phyloP scores from a whole-genome alignment of 352 stramenopile species.

The Phytophthora pini region DNA sequence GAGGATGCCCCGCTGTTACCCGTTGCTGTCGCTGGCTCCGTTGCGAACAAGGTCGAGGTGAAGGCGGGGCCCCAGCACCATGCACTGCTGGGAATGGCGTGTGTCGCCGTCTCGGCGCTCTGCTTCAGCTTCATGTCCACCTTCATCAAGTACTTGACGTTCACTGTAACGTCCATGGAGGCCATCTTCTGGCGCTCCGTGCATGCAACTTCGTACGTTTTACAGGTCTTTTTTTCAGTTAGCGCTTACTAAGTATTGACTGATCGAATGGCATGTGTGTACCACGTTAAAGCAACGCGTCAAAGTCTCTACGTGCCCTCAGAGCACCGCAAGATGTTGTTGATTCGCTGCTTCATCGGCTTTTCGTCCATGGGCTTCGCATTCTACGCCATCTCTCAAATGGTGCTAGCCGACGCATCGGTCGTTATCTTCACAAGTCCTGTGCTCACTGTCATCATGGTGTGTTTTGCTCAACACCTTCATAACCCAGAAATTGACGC shows the following conservation, averaged over 20 bases:
- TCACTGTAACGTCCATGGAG: conserved; percentile 71
- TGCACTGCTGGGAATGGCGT: conserved; percentile 57
- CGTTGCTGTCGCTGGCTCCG: neutral
- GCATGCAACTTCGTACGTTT: conserved; percentile 54
- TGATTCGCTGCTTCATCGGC: conserved; percentile 56
- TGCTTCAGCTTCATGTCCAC: conserved; percentile 82
- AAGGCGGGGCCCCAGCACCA: conserved; percentile 35
- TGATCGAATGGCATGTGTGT: neutral
- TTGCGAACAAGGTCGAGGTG: conserved; percentile 5
- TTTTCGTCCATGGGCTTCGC: conserved; percentile 64
- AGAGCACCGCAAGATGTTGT: conserved; percentile 46
- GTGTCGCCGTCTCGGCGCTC: conserved; percentile 60
- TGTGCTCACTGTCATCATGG: conserved; percentile 16
- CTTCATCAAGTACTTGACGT: conserved; percentile 71
- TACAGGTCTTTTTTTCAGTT: too few species aligned
- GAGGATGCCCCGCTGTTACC: conserved; percentile 22
- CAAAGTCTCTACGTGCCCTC: conserved; percentile 43
- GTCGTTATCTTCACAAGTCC: conserved; percentile 66
- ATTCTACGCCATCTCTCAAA: conserved; percentile 73
- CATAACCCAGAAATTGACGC: neutral
- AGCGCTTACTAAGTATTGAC: too few species aligned
- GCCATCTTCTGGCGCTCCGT: conserved; percentile 71
- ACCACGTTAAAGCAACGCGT: neutral
- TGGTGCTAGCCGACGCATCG: conserved; percentile 72
- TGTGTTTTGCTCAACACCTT: neutral